These are phyloP conservation scores for Epichloe amarillans DNA, from an alignment of 2,329 filamentous ascomycete genomes.

Conservation along the genomic window DNA sequence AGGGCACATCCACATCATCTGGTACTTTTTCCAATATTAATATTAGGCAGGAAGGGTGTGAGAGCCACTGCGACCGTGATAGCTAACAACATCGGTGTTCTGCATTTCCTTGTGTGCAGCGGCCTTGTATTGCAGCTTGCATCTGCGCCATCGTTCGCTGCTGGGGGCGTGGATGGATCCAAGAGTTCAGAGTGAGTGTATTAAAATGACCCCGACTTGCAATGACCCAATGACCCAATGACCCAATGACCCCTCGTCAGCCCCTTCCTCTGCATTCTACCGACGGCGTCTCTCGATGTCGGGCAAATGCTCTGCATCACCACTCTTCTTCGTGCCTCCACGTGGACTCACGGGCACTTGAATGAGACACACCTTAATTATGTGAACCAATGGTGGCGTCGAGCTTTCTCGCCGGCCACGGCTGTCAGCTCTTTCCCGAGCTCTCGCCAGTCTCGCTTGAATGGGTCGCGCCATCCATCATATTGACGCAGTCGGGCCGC, in stretches of 20 bases:
- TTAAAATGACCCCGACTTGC: no score
- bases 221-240: not conserved
- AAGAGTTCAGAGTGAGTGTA: no score
- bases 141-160: not conserved
- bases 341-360: constrained; percentile 1
- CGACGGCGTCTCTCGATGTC: no score
- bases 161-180: not conserved
- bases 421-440: not conserved
- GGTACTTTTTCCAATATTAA: not conserved
- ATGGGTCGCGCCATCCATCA: not conserved
- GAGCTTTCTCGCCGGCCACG: constrained; percentile 1
- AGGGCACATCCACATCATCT: no score
- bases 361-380: not conserved
- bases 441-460: not conserved
- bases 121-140: not conserved
- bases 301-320: not conserved
- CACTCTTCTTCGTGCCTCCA: constrained; percentile 1
- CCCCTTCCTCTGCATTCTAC: not conserved
- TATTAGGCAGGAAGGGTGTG: not conserved
- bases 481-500: not conserved
- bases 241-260: not conserved
- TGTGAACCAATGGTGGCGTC: constrained; percentile 1
- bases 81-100: not conserved
- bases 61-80: not conserved
- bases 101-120: not conserved